A percentile compares a stretch with the other conserved stretches of the same genome.
Conservation (phyloP, 768 basidiomycete species). For the Kwoniella europaea region DNA sequence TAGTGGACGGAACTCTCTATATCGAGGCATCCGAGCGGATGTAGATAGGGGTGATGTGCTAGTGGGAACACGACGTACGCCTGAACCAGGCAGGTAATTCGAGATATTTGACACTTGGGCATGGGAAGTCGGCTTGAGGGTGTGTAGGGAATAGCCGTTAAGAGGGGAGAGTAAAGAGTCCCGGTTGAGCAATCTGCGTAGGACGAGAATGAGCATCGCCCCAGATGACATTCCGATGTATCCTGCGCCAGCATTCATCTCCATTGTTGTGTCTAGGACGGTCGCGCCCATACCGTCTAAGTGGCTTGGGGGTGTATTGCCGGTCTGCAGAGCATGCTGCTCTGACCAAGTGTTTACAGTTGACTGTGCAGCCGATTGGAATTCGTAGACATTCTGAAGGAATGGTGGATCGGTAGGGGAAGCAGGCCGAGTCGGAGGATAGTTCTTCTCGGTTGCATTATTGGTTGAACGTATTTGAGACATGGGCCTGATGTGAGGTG, state of each 20-base stretch:
- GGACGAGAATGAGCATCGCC: slow-evolving; percentile 2
- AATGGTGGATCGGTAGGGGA: not conserved
- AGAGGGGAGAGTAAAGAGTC: not conserved
- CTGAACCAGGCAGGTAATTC: not conserved
- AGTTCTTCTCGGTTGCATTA: not conserved
- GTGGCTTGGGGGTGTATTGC: not conserved
- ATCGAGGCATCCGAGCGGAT: slow-evolving; percentile 2
- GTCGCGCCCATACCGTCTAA: slow-evolving; percentile 1
- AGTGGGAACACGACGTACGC: not conserved
- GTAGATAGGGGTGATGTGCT: not conserved
- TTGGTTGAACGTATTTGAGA: not conserved
- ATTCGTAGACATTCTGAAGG: slow-evolving; percentile 1
- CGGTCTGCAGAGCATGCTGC: not conserved
- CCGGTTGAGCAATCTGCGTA: slow-evolving; percentile 7
- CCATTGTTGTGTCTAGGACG: not conserved
- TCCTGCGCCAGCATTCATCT: slow-evolving; percentile 6
- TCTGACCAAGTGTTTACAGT: not conserved
- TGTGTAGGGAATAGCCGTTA: not conserved
- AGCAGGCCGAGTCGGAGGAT: slow-evolving; percentile 7
- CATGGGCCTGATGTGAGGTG: not conserved
- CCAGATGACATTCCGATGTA: slow-evolving; percentile 1
- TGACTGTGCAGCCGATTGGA: slow-evolving; percentile 4
- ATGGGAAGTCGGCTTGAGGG: slow-evolving; percentile 1
- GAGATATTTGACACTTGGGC: not conserved
- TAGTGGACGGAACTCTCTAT: not conserved